A percentile compares a stretch with the other conserved stretches of the same genome.
These are phyloP conservation scores for Cornus suecica DNA, from an alignment of 148 eudicot genomes.

Conservation along the genomic window DNA sequence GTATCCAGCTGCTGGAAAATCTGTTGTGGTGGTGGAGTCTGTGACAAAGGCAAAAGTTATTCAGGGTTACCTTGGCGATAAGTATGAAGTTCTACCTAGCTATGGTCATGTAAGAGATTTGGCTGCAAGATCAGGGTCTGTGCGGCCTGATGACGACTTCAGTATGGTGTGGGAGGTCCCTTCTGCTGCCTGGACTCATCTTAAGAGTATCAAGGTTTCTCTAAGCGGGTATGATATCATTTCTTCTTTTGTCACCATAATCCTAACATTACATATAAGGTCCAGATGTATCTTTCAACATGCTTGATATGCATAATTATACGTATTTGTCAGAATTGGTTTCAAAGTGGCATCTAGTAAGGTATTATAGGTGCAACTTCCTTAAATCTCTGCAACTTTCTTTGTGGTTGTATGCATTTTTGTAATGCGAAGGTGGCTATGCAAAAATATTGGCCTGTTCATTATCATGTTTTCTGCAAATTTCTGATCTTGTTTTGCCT, in stretches of 20 bases:
- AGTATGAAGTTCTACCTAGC: constrained; percentile 94
- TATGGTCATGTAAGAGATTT: constrained; percentile 98
- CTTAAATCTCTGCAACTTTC: not conserved
- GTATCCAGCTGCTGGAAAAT: constrained; percentile 75
- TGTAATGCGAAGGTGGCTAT: not conserved
- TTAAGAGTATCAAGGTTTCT: constrained; percentile 91
- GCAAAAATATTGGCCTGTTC: not conserved
- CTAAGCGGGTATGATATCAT: constrained; percentile 60
- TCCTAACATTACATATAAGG: not conserved
- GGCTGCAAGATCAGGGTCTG: constrained; percentile 96
- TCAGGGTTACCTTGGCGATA: constrained; percentile 94
- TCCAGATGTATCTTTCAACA: not conserved
- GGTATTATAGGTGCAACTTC: not conserved
- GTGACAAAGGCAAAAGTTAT: constrained; percentile 89
- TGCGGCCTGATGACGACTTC: constrained; percentile 91
- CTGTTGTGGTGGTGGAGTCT: constrained; percentile 93
- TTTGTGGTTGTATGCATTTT: not conserved
- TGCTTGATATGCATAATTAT: not conserved
- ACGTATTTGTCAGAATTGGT: not conserved
- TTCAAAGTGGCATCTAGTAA: not conserved
- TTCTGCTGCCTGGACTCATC: constrained; percentile 93
- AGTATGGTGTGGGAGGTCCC: constrained; percentile 99
- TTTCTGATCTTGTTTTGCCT: constrained; percentile 32
- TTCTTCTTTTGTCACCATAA: not conserved
- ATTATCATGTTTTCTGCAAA: not conserved